Percentiles rank a stretch among this genome's conserved stretches.
phyloP scores from a whole-genome alignment of 257 asterid species.

The Penstemon eatonii region DNA sequence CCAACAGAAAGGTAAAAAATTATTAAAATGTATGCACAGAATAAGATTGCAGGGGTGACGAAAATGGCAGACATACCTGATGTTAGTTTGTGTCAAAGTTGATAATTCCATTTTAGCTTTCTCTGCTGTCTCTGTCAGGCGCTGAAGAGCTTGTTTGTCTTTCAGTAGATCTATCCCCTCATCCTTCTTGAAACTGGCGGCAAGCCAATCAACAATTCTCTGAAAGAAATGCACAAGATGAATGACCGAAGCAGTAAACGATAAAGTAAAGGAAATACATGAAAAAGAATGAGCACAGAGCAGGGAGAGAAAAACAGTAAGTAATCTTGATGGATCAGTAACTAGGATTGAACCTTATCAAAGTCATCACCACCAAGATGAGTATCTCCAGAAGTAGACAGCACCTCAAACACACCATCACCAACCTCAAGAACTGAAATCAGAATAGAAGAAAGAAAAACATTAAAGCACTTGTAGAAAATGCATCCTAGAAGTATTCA shows the following conservation, averaged over 20 bases:
- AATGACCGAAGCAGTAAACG: neutral
- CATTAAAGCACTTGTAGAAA: neutral
- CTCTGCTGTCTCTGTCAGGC: conserved; percentile 96
- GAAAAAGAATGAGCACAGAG: neutral
- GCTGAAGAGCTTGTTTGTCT: conserved; percentile 99
- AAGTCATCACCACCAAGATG: conserved; percentile 90
- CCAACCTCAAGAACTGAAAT: conserved; percentile 51
- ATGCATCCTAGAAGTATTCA: neutral
- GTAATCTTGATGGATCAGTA: neutral
- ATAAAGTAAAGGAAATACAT: neutral
- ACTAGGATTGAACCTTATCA: conserved; percentile 52
- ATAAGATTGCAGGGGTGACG: neutral
- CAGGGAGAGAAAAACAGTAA: neutral
- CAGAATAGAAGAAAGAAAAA: conserved; percentile 3
- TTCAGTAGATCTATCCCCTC: conserved; percentile 95
- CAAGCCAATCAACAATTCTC: conserved; percentile 98
- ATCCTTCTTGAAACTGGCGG: conserved; percentile 71
- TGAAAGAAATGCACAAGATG: conserved; percentile 33
- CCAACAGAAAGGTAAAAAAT: neutral
- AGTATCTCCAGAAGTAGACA: conserved; percentile 64
- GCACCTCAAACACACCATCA: conserved; percentile 52
- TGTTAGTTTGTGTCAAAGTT: conserved; percentile 58
- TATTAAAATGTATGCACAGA: neutral
- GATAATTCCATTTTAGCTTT: conserved; percentile 71
- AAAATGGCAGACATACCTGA: conserved; percentile 36